Conservation (phyloP, 768 basidiomycete species). For the Xerocomellus intermedius region DNA sequence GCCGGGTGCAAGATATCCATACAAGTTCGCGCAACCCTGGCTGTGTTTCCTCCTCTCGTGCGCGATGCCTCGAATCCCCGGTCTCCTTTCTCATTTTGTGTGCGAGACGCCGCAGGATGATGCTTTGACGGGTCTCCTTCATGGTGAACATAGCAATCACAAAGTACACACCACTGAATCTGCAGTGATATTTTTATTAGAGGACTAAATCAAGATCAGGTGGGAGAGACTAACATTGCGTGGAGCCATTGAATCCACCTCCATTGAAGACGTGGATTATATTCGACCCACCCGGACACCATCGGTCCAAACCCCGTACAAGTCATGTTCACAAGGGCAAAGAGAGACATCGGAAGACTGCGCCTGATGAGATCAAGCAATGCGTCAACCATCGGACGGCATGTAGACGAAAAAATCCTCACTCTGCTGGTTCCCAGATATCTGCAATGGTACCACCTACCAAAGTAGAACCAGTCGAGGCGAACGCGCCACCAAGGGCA, state of each 20-base stretch:
- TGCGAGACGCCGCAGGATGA: conserved; percentile 66
- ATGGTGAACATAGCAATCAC: conserved; percentile 52
- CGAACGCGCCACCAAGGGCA: conserved; percentile 61
- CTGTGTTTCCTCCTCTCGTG: conserved; percentile 61
- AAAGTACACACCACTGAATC: conserved; percentile 52
- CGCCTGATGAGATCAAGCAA: conserved; percentile 41
- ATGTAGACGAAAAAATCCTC: conserved; percentile 17
- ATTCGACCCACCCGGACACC: conserved; percentile 64
- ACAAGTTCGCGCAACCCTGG: conserved; percentile 55
- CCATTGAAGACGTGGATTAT: conserved; percentile 59
- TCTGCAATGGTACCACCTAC: conserved; percentile 71
- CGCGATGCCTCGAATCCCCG: conserved; percentile 60
- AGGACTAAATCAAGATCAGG: neutral
- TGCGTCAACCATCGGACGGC: neutral
- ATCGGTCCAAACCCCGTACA: conserved; percentile 67
- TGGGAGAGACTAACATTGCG: conserved; percentile 47
- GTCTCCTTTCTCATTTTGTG: conserved; percentile 61
- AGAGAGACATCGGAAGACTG: conserved; percentile 72
- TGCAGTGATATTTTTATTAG: conserved; percentile 21
- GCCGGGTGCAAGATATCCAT: conserved; percentile 66
- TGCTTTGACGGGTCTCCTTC: conserved; percentile 68
- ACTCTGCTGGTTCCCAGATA: conserved; percentile 63
- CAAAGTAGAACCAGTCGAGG: conserved; percentile 65
- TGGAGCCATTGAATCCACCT: conserved; percentile 84
- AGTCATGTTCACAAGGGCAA: conserved; percentile 57